phyloP scores from a whole-genome alignment of 805 yeast genomes.

The Yarrowia sp. region DNA sequence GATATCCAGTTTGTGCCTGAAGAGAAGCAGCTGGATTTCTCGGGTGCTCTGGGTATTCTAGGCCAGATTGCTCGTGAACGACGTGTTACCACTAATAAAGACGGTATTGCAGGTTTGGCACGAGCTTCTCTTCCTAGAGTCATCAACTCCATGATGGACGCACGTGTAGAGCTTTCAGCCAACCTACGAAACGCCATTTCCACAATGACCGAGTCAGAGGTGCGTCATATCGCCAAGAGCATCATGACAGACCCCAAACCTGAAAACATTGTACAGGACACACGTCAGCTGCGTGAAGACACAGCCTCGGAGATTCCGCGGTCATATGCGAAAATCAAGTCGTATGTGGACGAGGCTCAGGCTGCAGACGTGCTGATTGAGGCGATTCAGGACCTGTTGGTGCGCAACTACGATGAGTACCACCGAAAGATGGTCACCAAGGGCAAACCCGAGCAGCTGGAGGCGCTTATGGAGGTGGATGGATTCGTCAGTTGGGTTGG shows the following conservation, averaged over 20 bases:
- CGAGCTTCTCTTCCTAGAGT: slow-evolving; percentile 74
- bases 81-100: slow-evolving; percentile 31
- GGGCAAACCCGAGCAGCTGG: slow-evolving; percentile 39
- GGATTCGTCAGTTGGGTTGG: slow-evolving; percentile 52
- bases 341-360: slow-evolving; percentile 56
- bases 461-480: slow-evolving; percentile 63
- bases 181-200: slow-evolving; percentile 71
- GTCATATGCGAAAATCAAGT: slow-evolving; percentile 49
- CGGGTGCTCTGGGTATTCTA: slow-evolving; percentile 60
- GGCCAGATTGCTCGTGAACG: slow-evolving; percentile 23
- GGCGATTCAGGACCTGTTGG: slow-evolving; percentile 61
- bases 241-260: slow-evolving; percentile 36
- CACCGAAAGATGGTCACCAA: slow-evolving; percentile 41
- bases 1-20: slow-evolving; percentile 71
- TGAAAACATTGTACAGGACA: slow-evolving; percentile 39
- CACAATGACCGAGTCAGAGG: slow-evolving; percentile 61
- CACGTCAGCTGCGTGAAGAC: slow-evolving; percentile 48
- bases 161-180: slow-evolving; percentile 64
- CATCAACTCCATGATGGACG: slow-evolving; percentile 79
- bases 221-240: slow-evolving; percentile 50
- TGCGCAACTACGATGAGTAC: slow-evolving; percentile 56
- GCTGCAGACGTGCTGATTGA: slow-evolving; percentile 55
- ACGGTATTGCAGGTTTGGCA: slow-evolving; percentile 50
- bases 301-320: slow-evolving; percentile 57
- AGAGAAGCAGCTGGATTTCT: slow-evolving; percentile 76